Evolutionary conservation across 2,329 filamentous ascomycete genomes (phyloP).

Genomic region (Paraconiothyrium brasiliense): DNA sequence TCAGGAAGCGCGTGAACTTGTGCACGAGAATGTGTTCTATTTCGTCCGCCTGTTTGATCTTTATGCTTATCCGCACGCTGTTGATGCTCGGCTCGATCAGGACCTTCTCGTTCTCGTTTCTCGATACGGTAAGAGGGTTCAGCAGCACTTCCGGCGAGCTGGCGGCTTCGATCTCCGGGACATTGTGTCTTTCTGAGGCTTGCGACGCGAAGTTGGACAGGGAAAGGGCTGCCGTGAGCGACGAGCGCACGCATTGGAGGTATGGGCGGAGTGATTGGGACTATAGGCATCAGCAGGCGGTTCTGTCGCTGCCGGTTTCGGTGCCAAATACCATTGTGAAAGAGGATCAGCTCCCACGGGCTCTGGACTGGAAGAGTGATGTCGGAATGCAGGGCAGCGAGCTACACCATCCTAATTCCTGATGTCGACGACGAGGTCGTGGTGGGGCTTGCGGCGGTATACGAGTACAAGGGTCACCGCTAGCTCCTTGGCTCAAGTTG

Average conservation of each 20-base stretch:
- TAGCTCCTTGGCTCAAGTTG: constrained; percentile 25
- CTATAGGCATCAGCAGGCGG: constrained; percentile 56
- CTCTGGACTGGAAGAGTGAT: constrained; percentile 28
- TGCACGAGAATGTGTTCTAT: constrained; percentile 98
- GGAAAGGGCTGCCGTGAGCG: constrained; percentile 90
- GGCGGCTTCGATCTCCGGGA: constrained; percentile 93
- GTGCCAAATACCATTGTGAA: constrained; percentile 40
- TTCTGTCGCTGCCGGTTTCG: neutral
- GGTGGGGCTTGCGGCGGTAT: constrained; percentile 24
- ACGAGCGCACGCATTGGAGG: constrained; percentile 94
- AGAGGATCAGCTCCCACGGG: constrained; percentile 26
- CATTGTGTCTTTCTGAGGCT: constrained; percentile 95
- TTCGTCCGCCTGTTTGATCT: constrained; percentile 99
- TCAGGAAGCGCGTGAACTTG: constrained; percentile 97
- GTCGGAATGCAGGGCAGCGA: constrained; percentile 26
- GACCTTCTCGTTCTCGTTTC: constrained; percentile 97
- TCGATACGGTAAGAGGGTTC: constrained; percentile 87
- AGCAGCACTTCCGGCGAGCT: constrained; percentile 93
- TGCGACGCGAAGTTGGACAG: constrained; percentile 98
- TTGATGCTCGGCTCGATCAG: constrained; percentile 97
- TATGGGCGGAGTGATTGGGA: constrained; percentile 98
- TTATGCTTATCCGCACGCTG: constrained; percentile 95
- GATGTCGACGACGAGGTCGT: constrained; percentile 30
- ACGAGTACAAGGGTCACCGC: constrained; percentile 27
- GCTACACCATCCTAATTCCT: constrained; percentile 45